Conservation (phyloP, 768 basidiomycete species). For the Panellus pusillus region DNA sequence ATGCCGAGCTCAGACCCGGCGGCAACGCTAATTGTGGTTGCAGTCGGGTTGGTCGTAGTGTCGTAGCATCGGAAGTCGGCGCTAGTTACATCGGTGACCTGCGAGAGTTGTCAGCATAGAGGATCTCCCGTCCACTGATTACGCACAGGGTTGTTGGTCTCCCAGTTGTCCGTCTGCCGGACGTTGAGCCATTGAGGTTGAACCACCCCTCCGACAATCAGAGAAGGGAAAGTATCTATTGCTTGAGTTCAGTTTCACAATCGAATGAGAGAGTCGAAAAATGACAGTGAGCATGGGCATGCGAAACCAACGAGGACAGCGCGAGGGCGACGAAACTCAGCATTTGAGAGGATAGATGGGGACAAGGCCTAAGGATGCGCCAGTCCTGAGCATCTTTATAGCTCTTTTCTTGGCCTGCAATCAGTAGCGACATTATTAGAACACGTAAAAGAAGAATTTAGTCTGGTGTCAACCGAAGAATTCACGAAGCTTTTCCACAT, state of each 20-base stretch:
- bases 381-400: too few relatives aligned
- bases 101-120: neutral
- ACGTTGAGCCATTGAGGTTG: constrained; percentile 14
- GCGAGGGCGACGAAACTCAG: too few relatives aligned
- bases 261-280: too few relatives aligned
- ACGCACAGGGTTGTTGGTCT: constrained; percentile 11
- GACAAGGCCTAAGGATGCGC: too few relatives aligned
- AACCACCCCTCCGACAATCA: constrained; percentile 8
- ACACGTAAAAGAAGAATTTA: too few relatives aligned
- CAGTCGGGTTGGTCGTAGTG: neutral
- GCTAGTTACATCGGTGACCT: constrained; percentile 13
- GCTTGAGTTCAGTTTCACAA: neutral
- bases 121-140: neutral
- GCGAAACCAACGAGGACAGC: too few relatives aligned
- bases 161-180: constrained; percentile 21
- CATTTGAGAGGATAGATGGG: too few relatives aligned
- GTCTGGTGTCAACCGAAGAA: too few relatives aligned
- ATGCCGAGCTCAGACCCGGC: constrained; percentile 13
- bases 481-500: too few relatives aligned
- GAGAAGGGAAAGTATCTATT: constrained; percentile 15
- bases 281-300: too few relatives aligned
- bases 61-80: constrained; percentile 18
- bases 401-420: too few relatives aligned
- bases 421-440: too few relatives aligned
- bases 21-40: constrained; percentile 8